Percentiles rank a stretch among this genome's conserved stretches.
phyloP scores from a whole-genome alignment of 495 filamentous ascomycete genomes.

The Cercophora newfieldiana region DNA sequence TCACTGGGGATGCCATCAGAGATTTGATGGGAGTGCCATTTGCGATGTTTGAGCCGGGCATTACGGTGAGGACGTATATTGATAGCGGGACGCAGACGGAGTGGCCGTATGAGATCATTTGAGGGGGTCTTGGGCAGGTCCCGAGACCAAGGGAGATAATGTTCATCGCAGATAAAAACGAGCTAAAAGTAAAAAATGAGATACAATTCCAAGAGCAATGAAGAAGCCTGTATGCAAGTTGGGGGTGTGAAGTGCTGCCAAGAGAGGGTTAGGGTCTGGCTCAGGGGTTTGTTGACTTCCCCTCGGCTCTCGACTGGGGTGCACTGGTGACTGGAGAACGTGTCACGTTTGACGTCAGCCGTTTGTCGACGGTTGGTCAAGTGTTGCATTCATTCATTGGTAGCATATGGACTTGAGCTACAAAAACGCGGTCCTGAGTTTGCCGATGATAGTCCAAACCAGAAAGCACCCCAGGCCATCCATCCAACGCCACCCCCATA shows the following conservation, averaged over 20 bases:
- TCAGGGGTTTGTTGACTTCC: conserved; percentile 8
- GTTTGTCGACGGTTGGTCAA: too few species aligned
- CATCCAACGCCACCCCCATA: background rate
- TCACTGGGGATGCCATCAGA: background rate
- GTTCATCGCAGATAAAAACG: background rate
- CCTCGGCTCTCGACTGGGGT: background rate
- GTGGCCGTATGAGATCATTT: background rate
- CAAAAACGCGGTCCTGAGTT: too few species aligned
- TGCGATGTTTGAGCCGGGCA: background rate
- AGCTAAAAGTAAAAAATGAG: background rate
- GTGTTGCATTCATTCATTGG: too few species aligned
- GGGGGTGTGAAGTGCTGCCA: background rate
- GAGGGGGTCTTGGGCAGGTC: background rate
- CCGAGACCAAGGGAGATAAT: background rate
- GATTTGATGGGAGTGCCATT: background rate
- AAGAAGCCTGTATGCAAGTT: background rate
- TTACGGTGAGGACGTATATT: too few species aligned
- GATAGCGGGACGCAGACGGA: too few species aligned
- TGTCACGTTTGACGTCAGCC: too few species aligned
- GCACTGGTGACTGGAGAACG: too few species aligned
- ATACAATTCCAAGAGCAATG: background rate
- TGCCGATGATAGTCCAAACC: too few species aligned
- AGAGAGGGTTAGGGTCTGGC: background rate
- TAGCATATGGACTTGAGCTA: too few species aligned
- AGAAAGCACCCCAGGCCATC: too few species aligned